A percentile compares a stretch with the other conserved stretches of the same genome.
Conservation (phyloP, 106 monocot genomes). For the Phalaenopsis equestris region DNA sequence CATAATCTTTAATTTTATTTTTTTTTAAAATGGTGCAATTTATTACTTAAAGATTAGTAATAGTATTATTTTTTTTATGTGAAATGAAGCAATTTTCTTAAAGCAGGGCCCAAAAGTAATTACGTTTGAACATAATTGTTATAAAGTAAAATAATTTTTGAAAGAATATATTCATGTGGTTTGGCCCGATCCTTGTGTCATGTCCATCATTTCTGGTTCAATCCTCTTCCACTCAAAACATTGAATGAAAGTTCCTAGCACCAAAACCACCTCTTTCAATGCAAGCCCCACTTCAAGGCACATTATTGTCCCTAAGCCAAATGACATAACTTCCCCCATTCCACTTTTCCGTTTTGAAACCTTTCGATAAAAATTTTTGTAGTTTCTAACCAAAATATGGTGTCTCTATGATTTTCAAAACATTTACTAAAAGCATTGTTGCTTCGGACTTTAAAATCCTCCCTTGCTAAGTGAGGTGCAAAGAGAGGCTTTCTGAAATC, state of each 20-base stretch:
- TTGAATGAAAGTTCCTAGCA: slow-evolving; percentile 12
- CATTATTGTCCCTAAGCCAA: slow-evolving; percentile 16
- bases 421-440: slow-evolving; percentile 32
- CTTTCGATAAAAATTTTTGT: slow-evolving; percentile 33
- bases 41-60: no score
- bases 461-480: slow-evolving; percentile 26
- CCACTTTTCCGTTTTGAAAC: neutral
- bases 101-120: no score
- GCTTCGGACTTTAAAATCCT: slow-evolving; percentile 26
- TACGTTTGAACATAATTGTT: no score
- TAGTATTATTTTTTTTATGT: no score
- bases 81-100: no score
- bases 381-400: slow-evolving; percentile 21
- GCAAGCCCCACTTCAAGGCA: slow-evolving; percentile 14
- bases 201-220: slow-evolving; percentile 27
- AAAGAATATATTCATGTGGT: neutral
- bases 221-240: slow-evolving; percentile 23
- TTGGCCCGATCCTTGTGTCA: neutral
- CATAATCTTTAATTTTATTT: no score
- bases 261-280: neutral
- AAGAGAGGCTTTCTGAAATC: slow-evolving; percentile 10
- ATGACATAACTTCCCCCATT: neutral
- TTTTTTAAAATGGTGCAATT: no score
- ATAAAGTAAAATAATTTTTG: no score
- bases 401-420: slow-evolving; percentile 37